These are phyloP conservation scores for Pelargonium cotyledonis DNA, from an alignment of 441 rosid species.

Conservation along the genomic window DNA sequence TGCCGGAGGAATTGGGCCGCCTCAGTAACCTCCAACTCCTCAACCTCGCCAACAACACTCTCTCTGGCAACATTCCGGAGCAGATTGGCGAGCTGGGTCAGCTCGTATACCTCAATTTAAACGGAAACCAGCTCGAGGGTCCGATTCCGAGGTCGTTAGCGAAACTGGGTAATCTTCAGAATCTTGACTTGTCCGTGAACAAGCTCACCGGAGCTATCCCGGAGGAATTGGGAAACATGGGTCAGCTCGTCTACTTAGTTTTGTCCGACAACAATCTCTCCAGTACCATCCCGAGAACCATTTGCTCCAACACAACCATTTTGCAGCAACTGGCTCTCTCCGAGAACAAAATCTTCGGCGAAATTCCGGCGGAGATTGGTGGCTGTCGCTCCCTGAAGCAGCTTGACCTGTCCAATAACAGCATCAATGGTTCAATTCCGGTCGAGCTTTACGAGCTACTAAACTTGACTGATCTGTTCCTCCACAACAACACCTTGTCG, in stretches of 20 bases:
- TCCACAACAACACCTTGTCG: constrained; percentile 71
- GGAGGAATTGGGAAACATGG: constrained; percentile 56
- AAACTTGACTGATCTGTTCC: constrained; percentile 51
- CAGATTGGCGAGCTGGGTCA: constrained; percentile 54
- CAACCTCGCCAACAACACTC: constrained; percentile 57
- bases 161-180: constrained; percentile 41
- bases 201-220: constrained; percentile 59
- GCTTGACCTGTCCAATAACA: constrained; percentile 73
- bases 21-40: constrained; percentile 47
- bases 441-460: constrained; percentile 40
- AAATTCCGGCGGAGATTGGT: constrained; percentile 52
- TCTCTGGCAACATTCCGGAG: constrained; percentile 59
- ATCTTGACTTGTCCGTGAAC: constrained; percentile 59
- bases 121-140: constrained; percentile 59
- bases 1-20: constrained; percentile 51
- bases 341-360: constrained; percentile 48
- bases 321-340: constrained; percentile 46
- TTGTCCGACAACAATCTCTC: constrained; percentile 55
- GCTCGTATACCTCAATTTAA: constrained; percentile 47
- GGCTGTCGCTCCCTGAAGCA: constrained; percentile 49
- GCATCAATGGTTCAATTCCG: constrained; percentile 60
- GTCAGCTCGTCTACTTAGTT: constrained; percentile 47
- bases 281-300: constrained; percentile 36
- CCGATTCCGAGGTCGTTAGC: constrained; percentile 48
- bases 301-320: constrained; percentile 49